phyloP scores from a whole-genome alignment of 1,284 basidiomycete species.

The Mixia osmundae region DNA sequence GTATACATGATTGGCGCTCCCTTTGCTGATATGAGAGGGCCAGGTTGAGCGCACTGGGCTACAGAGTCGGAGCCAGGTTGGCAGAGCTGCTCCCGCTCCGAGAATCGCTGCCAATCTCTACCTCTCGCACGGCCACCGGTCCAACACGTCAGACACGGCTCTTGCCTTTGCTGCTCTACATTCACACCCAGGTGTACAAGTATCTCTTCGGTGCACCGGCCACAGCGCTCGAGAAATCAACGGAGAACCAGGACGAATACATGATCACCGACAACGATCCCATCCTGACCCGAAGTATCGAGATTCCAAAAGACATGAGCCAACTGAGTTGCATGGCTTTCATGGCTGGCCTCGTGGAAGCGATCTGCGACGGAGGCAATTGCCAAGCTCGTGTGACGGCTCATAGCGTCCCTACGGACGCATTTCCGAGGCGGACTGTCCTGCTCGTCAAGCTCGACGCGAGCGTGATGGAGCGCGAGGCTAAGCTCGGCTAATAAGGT shows the following conservation, averaged over 20 bases:
- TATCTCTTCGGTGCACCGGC: conserved; percentile 81
- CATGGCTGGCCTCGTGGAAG: conserved; percentile 91
- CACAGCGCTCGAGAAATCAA: conserved; percentile 82
- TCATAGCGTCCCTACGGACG: conserved; percentile 64
- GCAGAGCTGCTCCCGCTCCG: conserved; percentile 34
- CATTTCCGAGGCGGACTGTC: conserved; percentile 60
- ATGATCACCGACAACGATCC: conserved; percentile 98
- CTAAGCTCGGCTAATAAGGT: conserved; percentile 43
- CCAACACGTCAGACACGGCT: conserved; percentile 61
- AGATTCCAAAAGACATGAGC: conserved; percentile 79
- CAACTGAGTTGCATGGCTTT: conserved; percentile 87
- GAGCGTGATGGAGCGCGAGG: conserved; percentile 67
- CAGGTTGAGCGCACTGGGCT: conserved; percentile 69
- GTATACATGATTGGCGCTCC: neutral
- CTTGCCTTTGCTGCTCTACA: conserved; percentile 64
- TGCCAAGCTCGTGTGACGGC: conserved; percentile 93
- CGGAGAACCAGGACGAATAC: conserved; percentile 90
- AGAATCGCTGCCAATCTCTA: conserved; percentile 14
- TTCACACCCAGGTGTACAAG: conserved; percentile 83
- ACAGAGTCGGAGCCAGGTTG: conserved; percentile 61
- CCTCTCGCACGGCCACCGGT: conserved; percentile 26
- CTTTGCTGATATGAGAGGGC: neutral
- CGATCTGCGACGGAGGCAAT: conserved; percentile 79
- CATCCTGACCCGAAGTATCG: conserved; percentile 67
- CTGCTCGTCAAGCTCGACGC: conserved; percentile 82